Evolutionary conservation across 257 asterid genomes (phyloP), one percentile per base, ranked within the genome.

Genomic region (Jacaranda mimosifolia): DNA sequence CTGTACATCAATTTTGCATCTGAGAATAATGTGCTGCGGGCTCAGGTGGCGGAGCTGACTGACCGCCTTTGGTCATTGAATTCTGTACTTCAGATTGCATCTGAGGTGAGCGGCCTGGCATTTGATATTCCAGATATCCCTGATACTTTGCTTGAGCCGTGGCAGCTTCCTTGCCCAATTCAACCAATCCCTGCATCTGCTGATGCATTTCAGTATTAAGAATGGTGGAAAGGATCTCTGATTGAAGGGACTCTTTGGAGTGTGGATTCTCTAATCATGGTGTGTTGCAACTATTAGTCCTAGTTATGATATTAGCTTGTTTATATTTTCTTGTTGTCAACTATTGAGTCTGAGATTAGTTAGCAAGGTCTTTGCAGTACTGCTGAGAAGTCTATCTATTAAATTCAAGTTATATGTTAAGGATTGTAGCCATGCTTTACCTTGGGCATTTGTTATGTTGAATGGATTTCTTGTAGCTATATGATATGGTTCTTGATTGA

Each of bases 161-260:
- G 97, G 96, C 97, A 89, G 91, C 88, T 87, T 35, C 98, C 96
- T 18, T 90, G 86, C 80, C 91, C 96, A 1, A 80, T 82, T 12
- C 94, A 85, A 51, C 92, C 95, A 9, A 87, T 91, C 63, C 49
- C 89, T 15, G 97, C 94, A 9, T 76, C 86, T 36, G 92, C 87
- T 35, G 83, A 90, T 70, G 67, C 84, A 83, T 81, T 91, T 38
- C 83, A 85, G 84, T 86, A 51, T 65, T 94, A 82, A 86, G 38
- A 53, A 66, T 19, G 21, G 26, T 51, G 56, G 9, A 46, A 77
- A 45, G 19, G 63, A 49, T 40, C 48, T 8, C 15, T 1, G 3
- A 13, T 18, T 40, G 43, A 48, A 1, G 9, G 36, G 73, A 65
- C 21, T 21, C n/a, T 2, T 26, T 42, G 46, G 9, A 5, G 9